These are phyloP conservation scores for Penicillium tannophilum DNA, from an alignment of 495 filamentous ascomycete species.

Conservation along the genomic window DNA sequence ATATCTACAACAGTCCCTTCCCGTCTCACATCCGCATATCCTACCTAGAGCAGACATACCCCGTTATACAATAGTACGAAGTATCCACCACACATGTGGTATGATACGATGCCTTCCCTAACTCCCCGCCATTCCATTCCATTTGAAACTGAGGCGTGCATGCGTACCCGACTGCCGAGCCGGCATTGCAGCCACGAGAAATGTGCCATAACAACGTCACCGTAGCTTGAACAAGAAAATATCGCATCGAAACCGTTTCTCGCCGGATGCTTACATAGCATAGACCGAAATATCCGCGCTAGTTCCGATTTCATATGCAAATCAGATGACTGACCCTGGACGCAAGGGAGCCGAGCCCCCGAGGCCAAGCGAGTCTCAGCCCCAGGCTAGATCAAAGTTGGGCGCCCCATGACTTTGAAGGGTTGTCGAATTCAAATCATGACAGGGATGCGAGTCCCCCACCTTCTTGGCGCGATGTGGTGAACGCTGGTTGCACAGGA, in stretches of 20 bases:
- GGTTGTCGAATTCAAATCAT: neutral
- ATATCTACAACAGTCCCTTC: neutral
- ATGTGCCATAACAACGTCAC: neutral
- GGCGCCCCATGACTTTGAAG: neutral
- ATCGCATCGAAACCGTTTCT: neutral
- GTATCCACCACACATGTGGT: neutral
- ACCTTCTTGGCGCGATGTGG: neutral
- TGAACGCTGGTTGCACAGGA: neutral
- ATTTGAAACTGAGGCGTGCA: constrained; percentile 23
- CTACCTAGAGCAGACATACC: neutral
- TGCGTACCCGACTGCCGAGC: constrained; percentile 27
- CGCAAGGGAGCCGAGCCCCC: constrained; percentile 4
- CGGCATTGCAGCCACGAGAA: constrained; percentile 10
- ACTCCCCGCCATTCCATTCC: neutral
- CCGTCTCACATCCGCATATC: neutral
- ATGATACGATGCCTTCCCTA: neutral
- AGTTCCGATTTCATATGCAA: neutral
- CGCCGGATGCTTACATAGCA: neutral
- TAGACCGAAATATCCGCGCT: neutral
- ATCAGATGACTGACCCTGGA: constrained; percentile 9
- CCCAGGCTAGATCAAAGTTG: neutral
- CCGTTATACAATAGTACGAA: neutral
- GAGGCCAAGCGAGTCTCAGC: constrained; percentile 7
- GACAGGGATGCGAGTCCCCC: neutral
- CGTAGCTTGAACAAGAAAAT: neutral